Conservation (phyloP, 768 basidiomycete species). For the Boletus bicolor region DNA sequence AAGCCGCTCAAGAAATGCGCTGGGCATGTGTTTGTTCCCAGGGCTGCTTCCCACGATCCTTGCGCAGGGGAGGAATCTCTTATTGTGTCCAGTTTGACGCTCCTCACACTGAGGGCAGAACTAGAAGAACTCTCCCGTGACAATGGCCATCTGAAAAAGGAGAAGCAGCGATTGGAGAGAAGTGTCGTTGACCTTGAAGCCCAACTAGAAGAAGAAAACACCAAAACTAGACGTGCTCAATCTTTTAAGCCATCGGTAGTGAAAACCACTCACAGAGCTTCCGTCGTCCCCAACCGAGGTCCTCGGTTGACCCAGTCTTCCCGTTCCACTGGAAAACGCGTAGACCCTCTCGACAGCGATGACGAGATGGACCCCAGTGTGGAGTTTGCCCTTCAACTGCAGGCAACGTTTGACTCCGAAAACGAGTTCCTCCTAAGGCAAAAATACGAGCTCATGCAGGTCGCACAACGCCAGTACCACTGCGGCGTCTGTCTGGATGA, state of each 20-base stretch:
- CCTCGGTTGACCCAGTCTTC: not conserved
- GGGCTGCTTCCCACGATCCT: constrained; percentile 16
- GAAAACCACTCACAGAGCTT: not conserved
- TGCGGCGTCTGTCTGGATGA: constrained; percentile 59
- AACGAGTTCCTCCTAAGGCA: constrained; percentile 34
- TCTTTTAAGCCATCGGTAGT: not conserved
- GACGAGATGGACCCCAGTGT: constrained; percentile 12
- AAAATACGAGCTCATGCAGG: constrained; percentile 25
- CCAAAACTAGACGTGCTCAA: not conserved
- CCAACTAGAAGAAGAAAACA: constrained; percentile 12
- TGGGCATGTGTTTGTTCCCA: constrained; percentile 50
- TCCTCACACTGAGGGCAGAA: constrained; percentile 42
- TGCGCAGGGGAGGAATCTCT: constrained; percentile 32
- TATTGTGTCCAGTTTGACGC: constrained; percentile 47
- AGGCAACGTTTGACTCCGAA: constrained; percentile 42
- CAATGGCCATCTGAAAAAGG: constrained; percentile 22
- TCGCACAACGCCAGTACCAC: constrained; percentile 39
- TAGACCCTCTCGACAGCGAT: not conserved
- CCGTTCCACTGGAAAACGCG: not conserved
- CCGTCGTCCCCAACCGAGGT: not conserved
- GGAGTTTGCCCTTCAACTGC: constrained; percentile 31
- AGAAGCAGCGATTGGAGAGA: constrained; percentile 27
- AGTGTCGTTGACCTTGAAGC: constrained; percentile 16
- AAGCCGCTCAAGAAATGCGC: constrained; percentile 52
- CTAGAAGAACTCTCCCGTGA: constrained; percentile 36